Evolutionary conservation across 2,329 filamentous ascomycete genomes (phyloP), one percentile per base, ranked within the genome.

Genomic region (Falciphora oryzae): DNA sequence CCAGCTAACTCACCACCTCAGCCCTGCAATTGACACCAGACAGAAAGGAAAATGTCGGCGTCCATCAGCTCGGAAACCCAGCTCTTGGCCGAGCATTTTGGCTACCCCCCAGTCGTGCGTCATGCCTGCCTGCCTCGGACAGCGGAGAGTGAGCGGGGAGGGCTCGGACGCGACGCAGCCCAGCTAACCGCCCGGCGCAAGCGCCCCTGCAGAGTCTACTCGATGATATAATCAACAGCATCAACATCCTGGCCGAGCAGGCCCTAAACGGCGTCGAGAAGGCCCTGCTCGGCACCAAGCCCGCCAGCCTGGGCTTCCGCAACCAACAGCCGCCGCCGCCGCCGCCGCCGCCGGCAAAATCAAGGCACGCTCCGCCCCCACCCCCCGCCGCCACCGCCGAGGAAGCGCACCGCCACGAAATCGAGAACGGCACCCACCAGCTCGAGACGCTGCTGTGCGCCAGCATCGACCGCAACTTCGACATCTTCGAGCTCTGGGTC

Each of bases 211-310:
- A 97, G 93, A 91, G 91, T 67, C 86, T 99, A 57, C 90, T 99
- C 73, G 95, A 99, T 85, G 94, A 98, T 78, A 93, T 98, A 71
- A 97, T 98, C 80, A 97, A 98, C 81, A 91, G 90, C 64, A 88
- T 97, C 76, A 99, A 98, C 80, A 91, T 94, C 72, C 86, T 97
- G 71, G 90, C 95, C 72, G 95, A 96, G 77, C 90, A 90, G 75
- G 93, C 92, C 64, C 88, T 97, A 72, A 91, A 92, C 72, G 92
- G 90, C 66, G 88, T 98, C 69, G 95, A 98, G 77, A 86, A 87
- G 64, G 91, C 92, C 1, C 87, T 99, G 27, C 81, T 92, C 61
- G 84, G 84, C 62, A 89, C 90, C 3, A 86, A 90, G 1, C 90
- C 93, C 0, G 82, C 88, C 31, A 83, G 86, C 18, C 85, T 99